Evolutionary conservation across 805 yeast species (phyloP).

Genomic region (Candida ulmi): DNA sequence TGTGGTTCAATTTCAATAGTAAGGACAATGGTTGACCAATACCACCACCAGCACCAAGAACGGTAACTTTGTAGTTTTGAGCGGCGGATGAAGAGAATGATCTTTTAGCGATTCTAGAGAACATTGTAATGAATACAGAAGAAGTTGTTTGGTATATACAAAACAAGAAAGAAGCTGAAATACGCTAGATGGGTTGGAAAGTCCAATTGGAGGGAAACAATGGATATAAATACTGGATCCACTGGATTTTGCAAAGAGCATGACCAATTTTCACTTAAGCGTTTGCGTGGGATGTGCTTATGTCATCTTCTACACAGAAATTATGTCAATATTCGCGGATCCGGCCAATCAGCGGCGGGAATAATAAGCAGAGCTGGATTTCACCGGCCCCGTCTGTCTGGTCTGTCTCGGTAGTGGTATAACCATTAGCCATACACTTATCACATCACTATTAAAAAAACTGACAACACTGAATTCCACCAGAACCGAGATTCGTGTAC

Average conservation of each 20-base stretch:
- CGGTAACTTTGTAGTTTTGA: constrained; percentile 72
- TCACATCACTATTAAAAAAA: too few relatives aligned
- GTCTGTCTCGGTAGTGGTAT: too few relatives aligned
- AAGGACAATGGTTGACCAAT: constrained; percentile 88
- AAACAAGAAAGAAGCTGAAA: too few relatives aligned
- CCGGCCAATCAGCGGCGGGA: neutral
- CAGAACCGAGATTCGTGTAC: too few relatives aligned
- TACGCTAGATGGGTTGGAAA: too few relatives aligned
- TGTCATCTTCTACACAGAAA: neutral
- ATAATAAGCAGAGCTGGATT: neutral
- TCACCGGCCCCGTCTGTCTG: constrained; percentile 1
- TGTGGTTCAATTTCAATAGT: constrained; percentile 79
- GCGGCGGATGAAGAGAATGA: constrained; percentile 63
- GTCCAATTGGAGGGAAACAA: neutral
- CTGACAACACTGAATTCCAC: too few relatives aligned
- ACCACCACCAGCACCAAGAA: constrained; percentile 87
- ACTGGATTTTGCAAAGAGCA: neutral
- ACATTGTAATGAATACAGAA: constrained; percentile 43
- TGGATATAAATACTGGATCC: neutral
- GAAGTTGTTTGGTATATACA: too few relatives aligned
- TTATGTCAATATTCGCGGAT: neutral
- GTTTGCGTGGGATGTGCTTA: neutral
- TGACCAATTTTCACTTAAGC: neutral
- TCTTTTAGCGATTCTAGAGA: constrained; percentile 52
- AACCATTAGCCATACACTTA: too few relatives aligned